Evolutionary conservation across 2,329 filamentous ascomycete species (phyloP).

Genomic region (Shiraia sp.): DNA sequence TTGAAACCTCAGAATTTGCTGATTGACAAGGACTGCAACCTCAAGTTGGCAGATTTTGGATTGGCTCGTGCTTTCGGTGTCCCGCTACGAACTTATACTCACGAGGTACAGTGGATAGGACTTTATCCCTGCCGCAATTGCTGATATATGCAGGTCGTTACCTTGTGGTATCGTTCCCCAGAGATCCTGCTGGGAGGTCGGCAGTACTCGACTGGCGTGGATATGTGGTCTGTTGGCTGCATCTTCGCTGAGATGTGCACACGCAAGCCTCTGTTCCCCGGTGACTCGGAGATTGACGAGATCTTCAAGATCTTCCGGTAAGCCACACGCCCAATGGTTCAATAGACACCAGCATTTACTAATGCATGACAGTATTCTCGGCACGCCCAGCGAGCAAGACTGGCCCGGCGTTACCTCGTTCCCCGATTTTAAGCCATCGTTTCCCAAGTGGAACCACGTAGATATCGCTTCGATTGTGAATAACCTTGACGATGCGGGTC

Average conservation of each 20-base stretch:
- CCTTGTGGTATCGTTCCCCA: constrained; percentile 88
- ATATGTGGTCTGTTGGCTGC: constrained; percentile 94
- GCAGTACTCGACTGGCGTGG: constrained; percentile 90
- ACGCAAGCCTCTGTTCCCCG: constrained; percentile 87
- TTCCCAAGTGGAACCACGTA: constrained; percentile 86
- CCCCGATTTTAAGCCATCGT: constrained; percentile 89
- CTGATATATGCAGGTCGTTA: constrained; percentile 67
- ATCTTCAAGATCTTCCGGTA: constrained; percentile 95
- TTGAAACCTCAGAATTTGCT: constrained; percentile 89
- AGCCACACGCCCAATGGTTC: background rate
- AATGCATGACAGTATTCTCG: constrained; percentile 58
- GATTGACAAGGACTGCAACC: constrained; percentile 82
- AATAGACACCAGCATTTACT: constrained; percentile 2
- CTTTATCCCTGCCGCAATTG: too few relatives aligned
- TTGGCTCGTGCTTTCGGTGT: constrained; percentile 89
- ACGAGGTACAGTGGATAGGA: constrained; percentile 63
- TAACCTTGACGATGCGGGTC: constrained; percentile 71
- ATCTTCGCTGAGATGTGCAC: constrained; percentile 98
- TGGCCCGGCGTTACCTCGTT: constrained; percentile 96
- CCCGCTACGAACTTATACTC: constrained; percentile 86
- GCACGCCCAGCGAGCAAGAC: constrained; percentile 77
- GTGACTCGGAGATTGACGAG: constrained; percentile 90
- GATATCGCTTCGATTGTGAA: constrained; percentile 67
- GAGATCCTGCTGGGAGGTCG: constrained; percentile 89
- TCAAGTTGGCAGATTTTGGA: constrained; percentile 90